Evolutionary conservation across 2,329 filamentous ascomycete genomes (phyloP).

Genomic region (Microdochium bolleyi): DNA sequence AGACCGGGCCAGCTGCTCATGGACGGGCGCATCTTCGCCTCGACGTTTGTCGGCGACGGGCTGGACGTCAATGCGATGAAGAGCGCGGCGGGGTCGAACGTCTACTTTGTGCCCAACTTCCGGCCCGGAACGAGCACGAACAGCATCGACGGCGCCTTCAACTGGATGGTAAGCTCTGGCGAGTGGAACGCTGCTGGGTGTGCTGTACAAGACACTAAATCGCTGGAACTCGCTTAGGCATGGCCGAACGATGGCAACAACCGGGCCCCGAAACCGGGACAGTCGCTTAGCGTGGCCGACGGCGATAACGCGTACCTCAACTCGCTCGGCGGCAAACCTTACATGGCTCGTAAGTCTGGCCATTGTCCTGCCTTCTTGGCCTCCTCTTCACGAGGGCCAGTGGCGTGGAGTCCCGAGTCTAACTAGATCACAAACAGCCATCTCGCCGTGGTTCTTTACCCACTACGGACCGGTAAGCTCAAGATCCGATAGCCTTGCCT

Average conservation of each 20-base stretch:
- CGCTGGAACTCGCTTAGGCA: conserved; percentile 6
- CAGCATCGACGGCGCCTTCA: conserved; percentile 33
- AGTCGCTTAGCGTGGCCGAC: conserved; percentile 29
- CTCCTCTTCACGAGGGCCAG: no score
- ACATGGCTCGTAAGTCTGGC: conserved; percentile 8
- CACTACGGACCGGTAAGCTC: conserved; percentile 27
- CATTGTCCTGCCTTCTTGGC: background rate
- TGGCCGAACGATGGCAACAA: conserved; percentile 38
- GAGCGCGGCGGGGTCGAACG: conserved; percentile 29
- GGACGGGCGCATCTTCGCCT: conserved; percentile 41
- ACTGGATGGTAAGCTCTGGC: conserved; percentile 23
- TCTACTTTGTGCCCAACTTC: conserved; percentile 44
- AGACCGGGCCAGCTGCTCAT: conserved; percentile 38
- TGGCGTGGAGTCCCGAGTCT: conserved; percentile 29
- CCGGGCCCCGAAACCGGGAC: conserved; percentile 34
- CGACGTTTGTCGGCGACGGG: conserved; percentile 42
- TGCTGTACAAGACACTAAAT: background rate
- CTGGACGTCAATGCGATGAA: conserved; percentile 32
- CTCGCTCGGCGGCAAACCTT: conserved; percentile 20
- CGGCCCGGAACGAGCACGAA: conserved; percentile 28
- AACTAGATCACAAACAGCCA: conserved; percentile 16
- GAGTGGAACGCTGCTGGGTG: background rate
- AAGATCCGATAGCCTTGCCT: background rate
- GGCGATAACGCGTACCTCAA: conserved; percentile 24
- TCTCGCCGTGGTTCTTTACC: conserved; percentile 37